phyloP scores from a whole-genome alignment of 306 rosid species.

The Cicer arietinum region DNA sequence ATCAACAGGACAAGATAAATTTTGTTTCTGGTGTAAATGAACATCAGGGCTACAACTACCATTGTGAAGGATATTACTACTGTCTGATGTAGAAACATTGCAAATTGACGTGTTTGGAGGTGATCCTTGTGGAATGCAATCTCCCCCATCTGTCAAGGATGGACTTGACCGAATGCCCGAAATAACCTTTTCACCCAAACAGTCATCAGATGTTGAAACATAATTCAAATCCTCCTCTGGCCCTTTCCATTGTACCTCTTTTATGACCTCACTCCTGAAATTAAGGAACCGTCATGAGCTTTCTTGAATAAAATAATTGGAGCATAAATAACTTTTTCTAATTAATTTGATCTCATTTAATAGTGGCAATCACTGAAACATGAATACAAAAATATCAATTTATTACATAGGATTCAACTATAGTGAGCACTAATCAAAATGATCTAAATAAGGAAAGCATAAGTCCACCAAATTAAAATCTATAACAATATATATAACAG shows the following conservation, averaged over 20 bases:
- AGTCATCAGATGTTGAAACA: constrained; percentile 57
- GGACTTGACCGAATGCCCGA: constrained; percentile 61
- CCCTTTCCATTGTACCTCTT: constrained; percentile 51
- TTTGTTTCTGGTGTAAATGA: constrained; percentile 59
- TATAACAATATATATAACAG: constrained; percentile 23
- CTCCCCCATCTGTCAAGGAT: constrained; percentile 68
- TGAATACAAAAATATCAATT: constrained; percentile 11
- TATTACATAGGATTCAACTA: constrained; percentile 5
- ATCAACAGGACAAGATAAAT: constrained; percentile 50
- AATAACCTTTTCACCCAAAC: constrained; percentile 53
- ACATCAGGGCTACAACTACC: constrained; percentile 86
- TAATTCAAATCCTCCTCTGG: constrained; percentile 56
- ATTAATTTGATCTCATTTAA: constrained; percentile 18
- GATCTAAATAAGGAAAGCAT: constrained; percentile 26
- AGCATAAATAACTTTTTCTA: not conserved
- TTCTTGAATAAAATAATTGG: constrained; percentile 9
- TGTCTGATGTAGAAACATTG: constrained; percentile 73
- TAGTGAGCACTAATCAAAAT: constrained; percentile 12
- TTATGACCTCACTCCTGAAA: constrained; percentile 58
- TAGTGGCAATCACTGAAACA: constrained; percentile 11
- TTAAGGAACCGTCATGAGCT: constrained; percentile 30
- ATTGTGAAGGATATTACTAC: constrained; percentile 70
- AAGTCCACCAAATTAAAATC: constrained; percentile 15
- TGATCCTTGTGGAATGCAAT: constrained; percentile 66
- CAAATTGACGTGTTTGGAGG: constrained; percentile 63